phyloP scores from a whole-genome alignment of 192 early-diverging fungal genomes.

The Umbelopsis ramanniana region DNA sequence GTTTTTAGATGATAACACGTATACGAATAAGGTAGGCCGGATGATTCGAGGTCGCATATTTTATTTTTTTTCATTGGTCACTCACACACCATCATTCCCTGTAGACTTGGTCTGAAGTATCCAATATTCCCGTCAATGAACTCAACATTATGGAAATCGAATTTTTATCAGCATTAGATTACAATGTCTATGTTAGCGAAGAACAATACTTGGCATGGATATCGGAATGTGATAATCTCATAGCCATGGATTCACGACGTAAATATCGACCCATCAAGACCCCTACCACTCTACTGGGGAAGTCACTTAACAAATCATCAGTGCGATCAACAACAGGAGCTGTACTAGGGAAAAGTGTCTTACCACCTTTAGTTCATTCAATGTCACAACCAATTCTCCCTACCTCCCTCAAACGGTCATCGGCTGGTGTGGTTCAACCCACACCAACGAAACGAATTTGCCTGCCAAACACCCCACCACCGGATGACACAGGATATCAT shows the following conservation, averaged over 20 bases:
- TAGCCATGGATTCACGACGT: slow-evolving; percentile 14
- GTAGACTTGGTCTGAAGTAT: slow-evolving; percentile 74
- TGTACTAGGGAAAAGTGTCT: slow-evolving; percentile 3
- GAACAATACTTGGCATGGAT: slow-evolving; percentile 72
- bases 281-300: not conserved
- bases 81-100: not conserved
- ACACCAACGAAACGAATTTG: slow-evolving; percentile 21
- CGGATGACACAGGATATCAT: not conserved
- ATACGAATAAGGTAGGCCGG: slow-evolving; percentile 61
- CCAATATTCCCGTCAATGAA: slow-evolving; percentile 74
- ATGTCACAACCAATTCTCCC: slow-evolving; percentile 18
- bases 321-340: slow-evolving; percentile 19
- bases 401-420: slow-evolving; percentile 17
- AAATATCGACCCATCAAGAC: slow-evolving; percentile 17
- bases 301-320: slow-evolving; percentile 1
- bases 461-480: slow-evolving; percentile 13
- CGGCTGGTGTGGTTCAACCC: not conserved
- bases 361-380: slow-evolving; percentile 21
- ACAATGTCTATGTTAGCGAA: slow-evolving; percentile 68
- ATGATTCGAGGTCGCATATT: not conserved
- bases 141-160: slow-evolving; percentile 87
- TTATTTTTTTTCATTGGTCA: slow-evolving; percentile 9
- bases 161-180: slow-evolving; percentile 74
- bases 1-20: slow-evolving; percentile 83
- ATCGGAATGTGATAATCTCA: slow-evolving; percentile 16